Evolutionary conservation across 495 filamentous ascomycete genomes (phyloP), one percentile per base, ranked within the genome.

Genomic region (Elaphomyces granulatus): DNA sequence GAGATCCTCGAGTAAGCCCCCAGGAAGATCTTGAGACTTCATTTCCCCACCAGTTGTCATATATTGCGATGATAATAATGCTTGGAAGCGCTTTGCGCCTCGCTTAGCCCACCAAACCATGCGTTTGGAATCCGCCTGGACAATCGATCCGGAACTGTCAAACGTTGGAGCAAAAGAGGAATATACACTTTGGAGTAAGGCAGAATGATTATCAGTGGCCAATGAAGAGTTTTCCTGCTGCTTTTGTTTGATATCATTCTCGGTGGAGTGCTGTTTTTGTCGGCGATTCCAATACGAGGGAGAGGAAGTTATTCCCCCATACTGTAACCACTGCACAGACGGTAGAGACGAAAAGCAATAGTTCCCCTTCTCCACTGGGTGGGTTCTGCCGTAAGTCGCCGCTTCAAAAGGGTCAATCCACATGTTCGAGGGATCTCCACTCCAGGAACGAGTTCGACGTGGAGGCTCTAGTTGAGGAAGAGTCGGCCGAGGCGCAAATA

Each of bases 71-170:
- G 66, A 67, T 19, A 74, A 62, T 18, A 72, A 59, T 9, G 72
- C 61, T 17, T 70, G 48, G 46, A 75, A 71, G 18, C 63, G 66
- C 42, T 71, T 72, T 43, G 75, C 68, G 18, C 87, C 87, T 30
- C 77, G 58, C 44, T 77, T 75, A 41, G 77, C 72, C 87, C 87
- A 95, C 87, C 87, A 95, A n/a, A 93, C 62, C 32, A 74, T 63
- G 40, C 80, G 75, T 40, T 84, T 78, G 18, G 73, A 63, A 43
- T 81, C 77, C 9, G 68, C 71, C 26, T 87, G 74, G 7, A 87
- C 60, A 40, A 92, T 67, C 2, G 87, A 75, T 3, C 68, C 73
- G 3, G 81, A 72, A 52, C 90, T 83, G 50, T 95, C 87, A 41
- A 75, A 77, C 37, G 71, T 76, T 3, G 87, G 87, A 8, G 85